Evolutionary conservation across 129 eudicot genomes (phyloP).

Genomic region (Pulicaria dysenterica): DNA sequence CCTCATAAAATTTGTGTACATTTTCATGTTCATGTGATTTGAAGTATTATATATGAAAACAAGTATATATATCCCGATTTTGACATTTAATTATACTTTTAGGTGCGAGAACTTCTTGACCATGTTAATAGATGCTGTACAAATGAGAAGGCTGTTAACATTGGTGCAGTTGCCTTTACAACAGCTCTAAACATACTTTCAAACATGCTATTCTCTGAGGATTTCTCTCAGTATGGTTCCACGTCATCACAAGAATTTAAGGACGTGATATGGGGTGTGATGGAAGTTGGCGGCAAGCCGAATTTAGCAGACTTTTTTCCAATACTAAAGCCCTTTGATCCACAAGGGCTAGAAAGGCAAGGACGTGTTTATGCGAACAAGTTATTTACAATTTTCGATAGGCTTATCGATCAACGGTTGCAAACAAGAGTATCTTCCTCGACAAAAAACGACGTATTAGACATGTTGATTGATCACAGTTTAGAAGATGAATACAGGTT

Average conservation of each 20-base stretch:
- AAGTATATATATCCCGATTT: no score
- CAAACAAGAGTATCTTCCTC: slow-evolving; percentile 4
- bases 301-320: slow-evolving; percentile 52
- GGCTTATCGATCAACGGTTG: not conserved
- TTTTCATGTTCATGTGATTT: no score
- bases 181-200: slow-evolving; percentile 52
- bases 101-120: slow-evolving; percentile 26
- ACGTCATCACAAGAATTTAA: slow-evolving; percentile 40
- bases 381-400: slow-evolving; percentile 10
- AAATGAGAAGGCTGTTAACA: slow-evolving; percentile 23
- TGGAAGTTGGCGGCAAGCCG: slow-evolving; percentile 33
- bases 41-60: no score
- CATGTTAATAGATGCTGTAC: slow-evolving; percentile 30
- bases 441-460: slow-evolving; percentile 2
- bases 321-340: slow-evolving; percentile 36
- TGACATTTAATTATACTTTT: no score
- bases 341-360: slow-evolving; percentile 24
- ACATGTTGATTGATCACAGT: slow-evolving; percentile 2
- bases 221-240: slow-evolving; percentile 32
- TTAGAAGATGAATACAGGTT: not conserved
- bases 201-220: slow-evolving; percentile 48
- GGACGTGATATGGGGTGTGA: slow-evolving; percentile 31
- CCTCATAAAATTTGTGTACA: no score
- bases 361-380: not conserved
- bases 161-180: slow-evolving; percentile 46